Evolutionary conservation across 257 asterid species (phyloP).

Genomic region (Lithospermum erythrorhizon): DNA sequence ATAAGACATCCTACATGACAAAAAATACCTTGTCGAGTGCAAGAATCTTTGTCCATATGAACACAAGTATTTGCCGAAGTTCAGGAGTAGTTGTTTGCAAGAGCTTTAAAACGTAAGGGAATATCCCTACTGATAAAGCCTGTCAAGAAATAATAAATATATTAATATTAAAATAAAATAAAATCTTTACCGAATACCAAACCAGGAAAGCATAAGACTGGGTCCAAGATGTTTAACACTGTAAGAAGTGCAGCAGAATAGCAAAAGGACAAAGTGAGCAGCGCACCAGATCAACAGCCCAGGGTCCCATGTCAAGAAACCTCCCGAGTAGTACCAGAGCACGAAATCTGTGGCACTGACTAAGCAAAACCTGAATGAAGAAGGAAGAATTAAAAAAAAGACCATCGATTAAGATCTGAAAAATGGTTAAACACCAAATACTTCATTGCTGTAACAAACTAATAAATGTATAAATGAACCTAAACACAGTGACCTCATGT

Average conservation of each 20-base stretch:
- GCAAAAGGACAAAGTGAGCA: constrained; percentile 10
- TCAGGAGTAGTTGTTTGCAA: constrained; percentile 93
- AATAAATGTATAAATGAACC: neutral
- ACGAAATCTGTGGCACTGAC: constrained; percentile 97
- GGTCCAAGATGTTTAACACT: neutral
- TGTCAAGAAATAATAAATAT: constrained; percentile 17
- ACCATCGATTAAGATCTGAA: constrained; percentile 5
- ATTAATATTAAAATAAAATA: neutral
- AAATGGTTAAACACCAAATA: neutral
- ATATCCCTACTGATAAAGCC: constrained; percentile 98
- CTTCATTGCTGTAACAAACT: neutral
- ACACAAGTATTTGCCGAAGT: constrained; percentile 93
- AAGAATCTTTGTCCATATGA: constrained; percentile 97
- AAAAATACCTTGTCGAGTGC: constrained; percentile 83
- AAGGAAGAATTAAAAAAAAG: neutral
- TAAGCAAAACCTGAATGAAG: constrained; percentile 69
- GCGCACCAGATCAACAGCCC: constrained; percentile 99
- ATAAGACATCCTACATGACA: neutral
- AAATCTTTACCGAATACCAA: neutral
- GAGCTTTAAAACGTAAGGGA: constrained; percentile 92
- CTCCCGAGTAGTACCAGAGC: constrained; percentile 99
- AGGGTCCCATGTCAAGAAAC: constrained; percentile 97
- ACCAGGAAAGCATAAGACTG: constrained; percentile 9
- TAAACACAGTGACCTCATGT: neutral
- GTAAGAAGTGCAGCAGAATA: constrained; percentile 2